Evolutionary conservation across 2,329 filamentous ascomycete genomes (phyloP).

Genomic region (Mollisiaceae sp.): DNA sequence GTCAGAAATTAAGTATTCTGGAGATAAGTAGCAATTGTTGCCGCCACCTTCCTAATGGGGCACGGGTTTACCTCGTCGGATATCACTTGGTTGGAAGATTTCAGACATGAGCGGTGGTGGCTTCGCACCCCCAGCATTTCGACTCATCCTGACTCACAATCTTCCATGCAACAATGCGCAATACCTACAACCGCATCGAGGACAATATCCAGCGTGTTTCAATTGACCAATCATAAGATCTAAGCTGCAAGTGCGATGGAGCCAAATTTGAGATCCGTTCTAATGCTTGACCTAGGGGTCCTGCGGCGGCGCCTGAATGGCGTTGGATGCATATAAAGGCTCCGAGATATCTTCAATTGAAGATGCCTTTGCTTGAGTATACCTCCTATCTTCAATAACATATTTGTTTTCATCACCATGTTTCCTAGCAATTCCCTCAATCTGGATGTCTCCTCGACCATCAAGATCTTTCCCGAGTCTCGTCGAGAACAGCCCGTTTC

Average conservation of each 20-base stretch:
- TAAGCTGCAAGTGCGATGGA: neutral
- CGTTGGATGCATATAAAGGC: neutral
- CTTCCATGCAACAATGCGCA: neutral
- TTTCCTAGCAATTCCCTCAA: constrained; percentile 22
- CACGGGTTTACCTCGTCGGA: neutral
- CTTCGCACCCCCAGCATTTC: constrained; percentile 9
- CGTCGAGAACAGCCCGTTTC: constrained; percentile 20
- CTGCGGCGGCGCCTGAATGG: neutral
- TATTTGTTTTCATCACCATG: neutral
- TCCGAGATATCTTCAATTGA: neutral
- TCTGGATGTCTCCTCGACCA: constrained; percentile 29
- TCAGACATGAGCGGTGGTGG: neutral
- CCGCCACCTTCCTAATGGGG: constrained; percentile 4
- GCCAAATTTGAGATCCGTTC: neutral
- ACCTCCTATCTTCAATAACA: neutral
- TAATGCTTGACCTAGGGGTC: neutral
- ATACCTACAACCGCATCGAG: too few species aligned
- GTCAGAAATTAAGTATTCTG: neutral
- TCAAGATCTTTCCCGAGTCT: constrained; percentile 29
- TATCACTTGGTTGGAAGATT: neutral
- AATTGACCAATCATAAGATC: neutral
- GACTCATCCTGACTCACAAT: constrained; percentile 18
- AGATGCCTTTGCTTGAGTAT: neutral
- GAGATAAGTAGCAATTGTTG: neutral
- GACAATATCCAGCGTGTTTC: neutral